phyloP scores from a whole-genome alignment of 2,329 filamentous ascomycete species.

The Monilinia fructicola region DNA sequence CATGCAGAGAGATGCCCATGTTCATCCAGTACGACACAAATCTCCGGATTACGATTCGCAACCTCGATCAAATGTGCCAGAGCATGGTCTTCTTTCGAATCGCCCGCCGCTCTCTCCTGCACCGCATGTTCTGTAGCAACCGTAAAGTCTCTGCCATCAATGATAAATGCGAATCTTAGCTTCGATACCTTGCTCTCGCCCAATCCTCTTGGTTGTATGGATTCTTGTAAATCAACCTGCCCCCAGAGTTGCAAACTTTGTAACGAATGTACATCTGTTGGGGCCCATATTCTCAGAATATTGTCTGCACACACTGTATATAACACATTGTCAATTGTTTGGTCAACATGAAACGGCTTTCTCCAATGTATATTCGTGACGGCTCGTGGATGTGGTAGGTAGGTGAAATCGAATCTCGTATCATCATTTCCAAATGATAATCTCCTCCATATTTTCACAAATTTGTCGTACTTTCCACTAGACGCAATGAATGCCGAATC shows the following conservation, averaged over 20 bases:
- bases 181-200: conserved; percentile 30
- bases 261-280: conserved; percentile 67
- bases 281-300: conserved; percentile 78
- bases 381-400: conserved; percentile 77
- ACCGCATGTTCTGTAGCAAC: conserved; percentile 75
- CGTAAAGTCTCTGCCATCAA: conserved; percentile 79
- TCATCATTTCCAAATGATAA: conserved; percentile 80
- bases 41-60: conserved; percentile 80
- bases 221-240: conserved; percentile 71
- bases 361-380: conserved; percentile 89
- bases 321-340: conserved; percentile 79
- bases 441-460: conserved; percentile 92
- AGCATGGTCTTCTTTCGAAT: conserved; percentile 62
- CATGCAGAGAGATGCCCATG: conserved; percentile 85
- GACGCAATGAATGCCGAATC: conserved; percentile 87
- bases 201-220: conserved; percentile 53
- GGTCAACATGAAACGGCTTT: conserved; percentile 71
- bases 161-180: conserved; percentile 71
- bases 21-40: conserved; percentile 84
- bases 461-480: conserved; percentile 71
- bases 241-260: conserved; percentile 78
- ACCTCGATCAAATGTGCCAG: conserved; percentile 83
- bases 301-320: conserved; percentile 87
- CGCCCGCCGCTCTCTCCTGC: conserved; percentile 52
- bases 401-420: conserved; percentile 84